A percentile compares a stretch with the other conserved stretches of the same genome.
These are phyloP conservation scores for Solanum paucissectum DNA, from an alignment of 257 asterid genomes.

Conservation along the genomic window DNA sequence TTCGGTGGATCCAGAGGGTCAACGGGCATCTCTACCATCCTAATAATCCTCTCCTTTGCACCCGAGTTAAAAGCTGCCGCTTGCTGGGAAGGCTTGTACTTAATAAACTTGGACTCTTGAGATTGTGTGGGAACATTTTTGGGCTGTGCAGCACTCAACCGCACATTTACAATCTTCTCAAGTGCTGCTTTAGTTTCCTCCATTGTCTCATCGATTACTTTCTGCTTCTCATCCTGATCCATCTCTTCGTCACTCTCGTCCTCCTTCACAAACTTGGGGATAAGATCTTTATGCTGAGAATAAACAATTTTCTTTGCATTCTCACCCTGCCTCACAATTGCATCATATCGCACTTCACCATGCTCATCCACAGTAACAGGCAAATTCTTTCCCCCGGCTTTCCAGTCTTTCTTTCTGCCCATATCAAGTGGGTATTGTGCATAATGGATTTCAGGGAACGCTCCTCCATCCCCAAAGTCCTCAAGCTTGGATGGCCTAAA, in stretches of 20 bases:
- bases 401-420: slow-evolving; percentile 52
- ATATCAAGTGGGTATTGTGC: slow-evolving; percentile 85
- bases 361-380: slow-evolving; percentile 82
- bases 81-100: slow-evolving; percentile 96
- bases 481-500: slow-evolving; percentile 73
- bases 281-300: slow-evolving; percentile 63
- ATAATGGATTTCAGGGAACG: slow-evolving; percentile 78
- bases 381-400: slow-evolving; percentile 52
- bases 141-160: slow-evolving; percentile 94
- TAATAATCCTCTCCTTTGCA: slow-evolving; percentile 84
- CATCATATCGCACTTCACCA: slow-evolving; percentile 73
- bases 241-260: slow-evolving; percentile 37
- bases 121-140: slow-evolving; percentile 73
- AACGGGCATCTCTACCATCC: slow-evolving; percentile 92
- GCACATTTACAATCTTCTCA: slow-evolving; percentile 82
- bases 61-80: slow-evolving; percentile 88
- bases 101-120: slow-evolving; percentile 69
- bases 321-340: slow-evolving; percentile 80
- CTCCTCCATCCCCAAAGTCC: slow-evolving; percentile 95
- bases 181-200: slow-evolving; percentile 81
- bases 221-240: slow-evolving; percentile 77
- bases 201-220: slow-evolving; percentile 66
- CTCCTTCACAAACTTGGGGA: slow-evolving; percentile 65
- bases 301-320: slow-evolving; percentile 81
- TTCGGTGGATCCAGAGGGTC: slow-evolving; percentile 94